Evolutionary conservation across 148 eudicot genomes (phyloP), one percentile per base, ranked within the genome.

Genomic region (Rhododendron mucronatum): DNA sequence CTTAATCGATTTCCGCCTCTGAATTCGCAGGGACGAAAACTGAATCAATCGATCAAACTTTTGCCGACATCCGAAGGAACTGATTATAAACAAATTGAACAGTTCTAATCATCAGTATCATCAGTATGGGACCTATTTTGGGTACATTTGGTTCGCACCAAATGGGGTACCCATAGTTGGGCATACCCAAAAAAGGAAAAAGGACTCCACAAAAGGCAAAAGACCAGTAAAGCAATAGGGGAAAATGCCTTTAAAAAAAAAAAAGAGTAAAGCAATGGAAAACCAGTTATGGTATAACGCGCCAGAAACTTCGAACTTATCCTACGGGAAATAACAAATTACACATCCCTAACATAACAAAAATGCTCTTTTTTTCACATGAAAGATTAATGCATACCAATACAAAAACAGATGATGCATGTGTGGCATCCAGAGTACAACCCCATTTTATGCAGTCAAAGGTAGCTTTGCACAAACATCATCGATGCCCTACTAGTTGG

Each of bases 311-410:
- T 37, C 12, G 12, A 75, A 75, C 79, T 16, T 71, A 30, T 33
- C 76, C 76, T 79, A 28, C 18, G 3, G 28, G 55, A 78, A 47
- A 45, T 21, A 23, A 78, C 81, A 78, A 44, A 47, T 45, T 45
- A 45, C 81, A 78, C 61, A 80, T 48, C 55, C 33, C 82, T 48
- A 80, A 80, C 57, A 79, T 48, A 48, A 79, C 82, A 80, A 80
- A 80, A 80, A 47, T 80, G 35, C 82, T 71, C 15, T 28, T 69
- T 30, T 28, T 69, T 69, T 28, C 39, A 78, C 30, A 78, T 11
- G 81, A 47, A 44, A 45, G 55, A 44, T 23, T 41, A 16, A 76
- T 41, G 53, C 33, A 47, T 78, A 21, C 16, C 76, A 30, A 3
- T 15, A 30, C 76, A 71, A 71, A 33, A 30, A 41, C 33, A 78